Base-by-base conservation (phyloP, 108 stramenopile species). In the Pseudonitzschia delicatissima region DNA sequence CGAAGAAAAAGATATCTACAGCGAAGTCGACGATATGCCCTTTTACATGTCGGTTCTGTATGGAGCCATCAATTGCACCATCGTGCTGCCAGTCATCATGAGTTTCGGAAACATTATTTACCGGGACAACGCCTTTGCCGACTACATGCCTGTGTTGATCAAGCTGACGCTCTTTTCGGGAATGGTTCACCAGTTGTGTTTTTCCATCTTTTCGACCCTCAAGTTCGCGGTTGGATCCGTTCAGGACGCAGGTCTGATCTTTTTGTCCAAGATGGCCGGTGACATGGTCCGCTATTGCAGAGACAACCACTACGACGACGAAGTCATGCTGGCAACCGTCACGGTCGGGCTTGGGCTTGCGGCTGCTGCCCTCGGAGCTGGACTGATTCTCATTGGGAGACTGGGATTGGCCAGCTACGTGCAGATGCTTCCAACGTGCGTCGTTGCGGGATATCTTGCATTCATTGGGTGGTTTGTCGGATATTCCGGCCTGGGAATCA, bases 401-500 rank as follows among this genome's bases (percentile, higher is more conserved):
- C 77, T 91, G 39, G 64, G 72, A 45, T 72, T 99, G 62, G 97
- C 98, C 18, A 76, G 82, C 15, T 84, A 90, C 57, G 94, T 97
- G n/a, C 94, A 93, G 52, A 68, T 95, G 71, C 75, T 99, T 17
- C 98, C 98, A 0, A 90, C 93, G 37, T 87, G 88, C 33, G 98
- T 98, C 13, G 80, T 99, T 17, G 97, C 96, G 7, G 98, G 98
- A 26, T 99, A 99, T 79, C 68, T 99, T 62, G 98, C 97, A 11
- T 99, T 79, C 68, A 99, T 99, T 81, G 98, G 98, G 0, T 96
- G 87, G 57, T 99, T 99, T 61, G 97, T 97, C 68, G 95, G 96
- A 15, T 81, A 96, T 58, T 88, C 96, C 13, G 96, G 96, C 0
- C 57, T 99, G 15, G 82, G 74, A 23, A 66, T 98, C 25, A 95